Evolutionary conservation across 179 eudicot species (phyloP), one percentile per base, ranked within the genome.

Genomic region (Kewa caespitosa): DNA sequence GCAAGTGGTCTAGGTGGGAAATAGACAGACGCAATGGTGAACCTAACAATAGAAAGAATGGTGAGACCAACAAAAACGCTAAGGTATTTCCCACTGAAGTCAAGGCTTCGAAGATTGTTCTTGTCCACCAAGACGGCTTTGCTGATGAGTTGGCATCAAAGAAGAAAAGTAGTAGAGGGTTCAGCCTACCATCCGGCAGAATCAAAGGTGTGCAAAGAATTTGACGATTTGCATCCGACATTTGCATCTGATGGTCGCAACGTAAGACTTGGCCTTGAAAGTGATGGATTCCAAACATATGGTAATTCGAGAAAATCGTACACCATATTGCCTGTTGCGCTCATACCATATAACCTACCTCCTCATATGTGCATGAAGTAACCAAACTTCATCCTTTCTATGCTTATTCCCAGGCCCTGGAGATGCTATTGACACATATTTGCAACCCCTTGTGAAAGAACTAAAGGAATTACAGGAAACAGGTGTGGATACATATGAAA

Each of bases 401-500:
- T 68, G 32, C 55, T 82, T 31, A 76, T 83, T 18, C 78, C 67
- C 0, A 81, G 77, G 0, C 72, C 86, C 80, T 12, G 67, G 75
- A 9, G 74, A 70, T 41, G 66, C 79, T 18, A 74, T 78, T 14
- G 75, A 81, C 36, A 28, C 75, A 0, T 81, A 74, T 18, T 18
- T 81, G 33, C 69, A 46, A 15, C 78, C 78, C 1, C 63, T 78
- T 0, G 78, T 84, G 27, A 79, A 81, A 2, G 83, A 84, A 54
- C 36, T 84, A 27, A 79, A 79, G 20, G 42, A 46, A 20, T 42
- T 84, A 13, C 79, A 77, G 79, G 62, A 30, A 8, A 59, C 41
- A 32, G 80, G 75, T 36, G 71, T 84, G 2, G 34, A 67, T 32
- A 84, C 81, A 7, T 79, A 61, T 77, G 83, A 85, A 70, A 60